A percentile compares a stretch with the other conserved stretches of the same genome.
phyloP scores from a whole-genome alignment of 352 stramenopile species.

The Phytophthora fragariaefolia region DNA sequence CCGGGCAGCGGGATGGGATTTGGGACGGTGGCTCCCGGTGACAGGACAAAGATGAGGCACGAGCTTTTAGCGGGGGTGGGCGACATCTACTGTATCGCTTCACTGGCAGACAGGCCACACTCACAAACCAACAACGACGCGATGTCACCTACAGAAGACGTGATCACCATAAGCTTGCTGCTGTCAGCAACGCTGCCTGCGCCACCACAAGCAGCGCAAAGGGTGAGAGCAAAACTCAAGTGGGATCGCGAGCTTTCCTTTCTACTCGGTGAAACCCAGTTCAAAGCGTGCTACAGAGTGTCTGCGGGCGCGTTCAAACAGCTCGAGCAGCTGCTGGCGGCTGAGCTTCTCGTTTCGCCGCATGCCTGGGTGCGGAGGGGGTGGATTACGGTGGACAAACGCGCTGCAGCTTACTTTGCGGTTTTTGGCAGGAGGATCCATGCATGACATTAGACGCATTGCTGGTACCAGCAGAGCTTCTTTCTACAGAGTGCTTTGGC shows the following conservation, averaged over 20 bases:
- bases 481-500: not conserved
- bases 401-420: not conserved
- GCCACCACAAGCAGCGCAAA: not conserved
- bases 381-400: not conserved
- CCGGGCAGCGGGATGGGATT: too few species aligned
- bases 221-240: not conserved
- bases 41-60: too few species aligned
- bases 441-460: conserved; percentile 9
- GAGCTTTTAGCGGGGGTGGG: too few species aligned
- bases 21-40: too few species aligned
- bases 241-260: not conserved
- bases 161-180: too few species aligned
- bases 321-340: not conserved
- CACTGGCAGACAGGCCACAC: too few species aligned
- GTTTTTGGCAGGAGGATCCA: conserved; percentile 1
- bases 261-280: conserved; percentile 1
- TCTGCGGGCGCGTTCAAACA: not conserved
- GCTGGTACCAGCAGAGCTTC: conserved; percentile 10
- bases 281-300: conserved; percentile 7
- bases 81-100: too few species aligned
- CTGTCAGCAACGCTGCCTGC: too few species aligned
- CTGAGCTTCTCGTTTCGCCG: not conserved
- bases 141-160: too few species aligned
- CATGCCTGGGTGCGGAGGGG: not conserved
- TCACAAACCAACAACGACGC: too few species aligned